Percentiles rank a stretch among this genome's conserved stretches.
Evolutionary conservation across 768 basidiomycete genomes (phyloP).

Genomic region (Scleroderma citrinum): DNA sequence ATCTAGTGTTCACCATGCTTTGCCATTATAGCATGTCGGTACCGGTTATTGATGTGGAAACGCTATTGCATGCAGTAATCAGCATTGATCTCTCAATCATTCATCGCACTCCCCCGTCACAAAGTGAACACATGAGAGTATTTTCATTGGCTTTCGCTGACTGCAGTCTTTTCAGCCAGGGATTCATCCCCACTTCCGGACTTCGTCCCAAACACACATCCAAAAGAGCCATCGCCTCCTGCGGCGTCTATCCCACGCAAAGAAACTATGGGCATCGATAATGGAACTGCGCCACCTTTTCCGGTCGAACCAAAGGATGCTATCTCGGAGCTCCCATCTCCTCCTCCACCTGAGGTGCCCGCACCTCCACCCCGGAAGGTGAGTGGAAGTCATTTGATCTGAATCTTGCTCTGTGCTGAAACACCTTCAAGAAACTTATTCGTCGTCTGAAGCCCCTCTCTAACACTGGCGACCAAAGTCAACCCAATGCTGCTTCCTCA

Average conservation of each 20-base stretch:
- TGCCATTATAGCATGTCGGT: constrained; percentile 31
- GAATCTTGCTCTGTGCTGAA: not conserved
- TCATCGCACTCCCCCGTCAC: constrained; percentile 13
- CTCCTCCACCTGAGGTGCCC: constrained; percentile 21
- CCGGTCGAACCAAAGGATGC: constrained; percentile 12
- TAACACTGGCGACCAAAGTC: constrained; percentile 5
- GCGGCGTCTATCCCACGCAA: not conserved
- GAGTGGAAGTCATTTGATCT: not conserved
- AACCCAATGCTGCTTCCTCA: constrained; percentile 8
- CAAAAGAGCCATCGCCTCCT: constrained; percentile 43
- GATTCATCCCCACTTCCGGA: constrained; percentile 39
- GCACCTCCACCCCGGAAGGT: constrained; percentile 28
- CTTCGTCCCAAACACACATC: constrained; percentile 46
- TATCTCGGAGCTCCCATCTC: constrained; percentile 6
- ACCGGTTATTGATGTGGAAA: constrained; percentile 39
- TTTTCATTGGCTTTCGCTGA: not conserved
- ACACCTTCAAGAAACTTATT: constrained; percentile 16
- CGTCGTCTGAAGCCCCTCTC: constrained; percentile 18
- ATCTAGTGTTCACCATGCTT: constrained; percentile 4
- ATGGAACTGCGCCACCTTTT: constrained; percentile 3
- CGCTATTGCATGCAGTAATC: constrained; percentile 48
- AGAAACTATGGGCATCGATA: constrained; percentile 1
- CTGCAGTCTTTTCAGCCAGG: constrained; percentile 3
- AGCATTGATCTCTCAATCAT: constrained; percentile 32
- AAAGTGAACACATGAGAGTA: constrained; percentile 10